Evolutionary conservation across 1,139 yeast genomes (phyloP).

Genomic region (Arxiozyma slooffiae): DNA sequence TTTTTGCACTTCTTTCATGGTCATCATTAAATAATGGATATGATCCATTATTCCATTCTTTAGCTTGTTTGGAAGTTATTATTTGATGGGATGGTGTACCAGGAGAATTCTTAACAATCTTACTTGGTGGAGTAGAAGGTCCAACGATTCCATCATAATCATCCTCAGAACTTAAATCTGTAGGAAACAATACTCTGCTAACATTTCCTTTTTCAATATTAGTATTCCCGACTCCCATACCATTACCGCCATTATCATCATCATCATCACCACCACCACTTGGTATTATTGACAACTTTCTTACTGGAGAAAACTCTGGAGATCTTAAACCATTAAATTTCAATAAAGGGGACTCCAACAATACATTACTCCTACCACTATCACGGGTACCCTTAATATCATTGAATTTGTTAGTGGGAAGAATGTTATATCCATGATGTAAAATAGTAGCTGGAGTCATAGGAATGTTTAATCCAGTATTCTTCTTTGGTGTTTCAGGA

Average conservation of each 20-base stretch:
- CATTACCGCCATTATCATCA: no score
- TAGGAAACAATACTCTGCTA: constrained; percentile 5
- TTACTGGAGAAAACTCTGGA: constrained; percentile 26
- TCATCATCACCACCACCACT: constrained; percentile 13
- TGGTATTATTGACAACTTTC: constrained; percentile 7
- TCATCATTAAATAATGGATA: not conserved
- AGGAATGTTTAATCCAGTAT: constrained; percentile 8
- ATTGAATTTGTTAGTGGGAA: no score
- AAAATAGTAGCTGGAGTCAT: constrained; percentile 21
- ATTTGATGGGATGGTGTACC: constrained; percentile 25
- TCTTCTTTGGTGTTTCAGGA: constrained; percentile 11
- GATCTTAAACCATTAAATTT: constrained; percentile 19
- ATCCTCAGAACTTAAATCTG: constrained; percentile 1
- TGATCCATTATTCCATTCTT: constrained; percentile 19
- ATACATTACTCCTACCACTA: not conserved
- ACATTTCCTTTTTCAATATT: not conserved
- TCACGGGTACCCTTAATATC: no score
- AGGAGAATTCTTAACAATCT: constrained; percentile 7
- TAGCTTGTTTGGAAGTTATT: constrained; percentile 18
- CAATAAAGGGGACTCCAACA: constrained; percentile 8
- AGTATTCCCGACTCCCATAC: not conserved
- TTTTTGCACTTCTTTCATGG: no score
- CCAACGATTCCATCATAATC: constrained; percentile 1
- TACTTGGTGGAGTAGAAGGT: constrained; percentile 6
- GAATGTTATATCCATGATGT: not conserved